Conservation (phyloP, 306 rosid genomes). For the Pyrus bretschneideri region DNA sequence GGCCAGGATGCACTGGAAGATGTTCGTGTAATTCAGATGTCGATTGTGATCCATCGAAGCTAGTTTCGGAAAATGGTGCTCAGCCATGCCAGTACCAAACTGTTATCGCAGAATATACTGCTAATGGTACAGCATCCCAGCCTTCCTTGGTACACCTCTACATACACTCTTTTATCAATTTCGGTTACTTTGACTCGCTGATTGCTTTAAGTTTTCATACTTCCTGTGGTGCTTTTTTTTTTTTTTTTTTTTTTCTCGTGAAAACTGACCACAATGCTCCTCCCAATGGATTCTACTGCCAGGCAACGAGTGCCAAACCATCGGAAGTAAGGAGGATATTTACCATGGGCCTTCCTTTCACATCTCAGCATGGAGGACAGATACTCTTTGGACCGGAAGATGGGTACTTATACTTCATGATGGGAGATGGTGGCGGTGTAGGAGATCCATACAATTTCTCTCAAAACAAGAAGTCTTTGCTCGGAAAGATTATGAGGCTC, state of each 20-base stretch:
- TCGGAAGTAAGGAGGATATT: slow-evolving; percentile 86
- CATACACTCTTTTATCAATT: background rate
- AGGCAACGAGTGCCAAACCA: slow-evolving; percentile 85
- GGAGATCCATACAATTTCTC: slow-evolving; percentile 86
- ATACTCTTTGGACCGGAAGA: slow-evolving; percentile 87
- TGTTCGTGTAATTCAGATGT: slow-evolving; percentile 92
- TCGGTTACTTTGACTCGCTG: slow-evolving; percentile 5
- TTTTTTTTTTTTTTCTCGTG: too few relatives aligned
- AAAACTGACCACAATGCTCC: background rate
- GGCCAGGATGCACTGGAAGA: slow-evolving; percentile 87
- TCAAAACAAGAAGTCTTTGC: slow-evolving; percentile 94
- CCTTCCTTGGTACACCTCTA: slow-evolving; percentile 61
- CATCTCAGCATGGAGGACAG: slow-evolving; percentile 78
- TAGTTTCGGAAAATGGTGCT: slow-evolving; percentile 49
- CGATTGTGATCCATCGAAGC: slow-evolving; percentile 85
- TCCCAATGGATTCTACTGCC: background rate
- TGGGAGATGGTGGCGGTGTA: slow-evolving; percentile 81
- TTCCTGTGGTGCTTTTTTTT: background rate
- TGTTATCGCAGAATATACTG: slow-evolving; percentile 75
- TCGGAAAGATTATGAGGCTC: slow-evolving; percentile 92
- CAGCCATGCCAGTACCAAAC: slow-evolving; percentile 85
- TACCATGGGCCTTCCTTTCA: slow-evolving; percentile 87
- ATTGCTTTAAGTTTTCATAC: background rate
- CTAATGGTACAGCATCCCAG: slow-evolving; percentile 52
- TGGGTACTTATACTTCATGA: slow-evolving; percentile 81